phyloP scores from a whole-genome alignment of 2,329 filamentous ascomycete genomes.

The Diaporthe sp. region DNA sequence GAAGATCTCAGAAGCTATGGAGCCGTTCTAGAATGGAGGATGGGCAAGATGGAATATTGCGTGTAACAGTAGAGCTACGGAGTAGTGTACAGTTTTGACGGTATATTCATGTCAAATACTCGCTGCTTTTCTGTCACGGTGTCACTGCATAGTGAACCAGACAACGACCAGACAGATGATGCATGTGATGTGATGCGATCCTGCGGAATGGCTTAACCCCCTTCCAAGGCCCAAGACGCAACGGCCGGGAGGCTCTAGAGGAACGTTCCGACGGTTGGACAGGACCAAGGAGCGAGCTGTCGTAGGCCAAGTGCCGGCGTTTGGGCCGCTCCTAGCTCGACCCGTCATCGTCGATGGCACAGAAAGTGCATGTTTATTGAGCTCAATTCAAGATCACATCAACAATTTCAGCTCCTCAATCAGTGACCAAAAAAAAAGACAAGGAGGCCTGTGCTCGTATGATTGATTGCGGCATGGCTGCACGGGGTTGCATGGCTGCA shows the following conservation, averaged over 20 bases:
- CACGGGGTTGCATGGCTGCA: conserved; percentile 1
- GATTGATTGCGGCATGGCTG: background rate
- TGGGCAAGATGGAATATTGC: background rate
- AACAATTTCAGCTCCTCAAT: background rate
- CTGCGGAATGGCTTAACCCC: background rate
- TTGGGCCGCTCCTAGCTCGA: conserved; percentile 14
- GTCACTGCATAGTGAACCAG: background rate
- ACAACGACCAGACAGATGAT: background rate
- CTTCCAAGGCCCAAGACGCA: background rate
- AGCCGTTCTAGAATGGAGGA: conserved; percentile 16
- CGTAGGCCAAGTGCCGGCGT: conserved; percentile 9
- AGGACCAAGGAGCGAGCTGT: background rate
- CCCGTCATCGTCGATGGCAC: background rate
- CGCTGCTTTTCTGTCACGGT: background rate
- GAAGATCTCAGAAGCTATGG: conserved; percentile 21
- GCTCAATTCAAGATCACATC: background rate
- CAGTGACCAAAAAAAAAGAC: background rate
- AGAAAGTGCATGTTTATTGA: background rate
- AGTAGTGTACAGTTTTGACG: too few relatives aligned
- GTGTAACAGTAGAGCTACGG: background rate
- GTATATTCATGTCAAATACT: background rate
- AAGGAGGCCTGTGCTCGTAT: background rate
- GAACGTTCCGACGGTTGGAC: conserved; percentile 11
- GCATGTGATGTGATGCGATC: background rate
- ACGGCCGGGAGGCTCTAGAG: conserved; percentile 19